Conservation (phyloP, 768 basidiomycete genomes). For the Favolaschia claudopus region DNA sequence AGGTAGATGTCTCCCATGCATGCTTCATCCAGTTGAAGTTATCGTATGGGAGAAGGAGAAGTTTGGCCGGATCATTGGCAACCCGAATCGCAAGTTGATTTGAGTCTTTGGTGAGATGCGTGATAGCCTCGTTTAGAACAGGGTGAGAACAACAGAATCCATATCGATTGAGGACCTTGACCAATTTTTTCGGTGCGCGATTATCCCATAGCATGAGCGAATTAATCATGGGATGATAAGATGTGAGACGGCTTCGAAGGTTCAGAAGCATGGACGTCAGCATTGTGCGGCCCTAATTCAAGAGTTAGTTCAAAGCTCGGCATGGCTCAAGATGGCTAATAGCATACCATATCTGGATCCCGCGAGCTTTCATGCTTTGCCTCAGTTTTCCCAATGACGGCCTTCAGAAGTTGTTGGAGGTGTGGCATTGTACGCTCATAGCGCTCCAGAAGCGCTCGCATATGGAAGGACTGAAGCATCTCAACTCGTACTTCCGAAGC, state of each 20-base stretch:
- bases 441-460: neutral
- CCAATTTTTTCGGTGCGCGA: conserved; percentile 21
- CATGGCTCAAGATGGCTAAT: neutral
- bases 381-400: neutral
- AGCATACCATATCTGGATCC: neutral
- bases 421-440: neutral
- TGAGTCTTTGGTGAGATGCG: conserved; percentile 13
- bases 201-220: conserved; percentile 27
- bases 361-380: neutral
- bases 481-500: neutral
- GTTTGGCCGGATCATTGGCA: conserved; percentile 26
- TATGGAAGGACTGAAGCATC: neutral
- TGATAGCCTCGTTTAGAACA: conserved; percentile 13
- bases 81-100: neutral
- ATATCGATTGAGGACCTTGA: conserved; percentile 23
- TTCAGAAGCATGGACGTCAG: conserved; percentile 20
- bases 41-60: conserved; percentile 32
- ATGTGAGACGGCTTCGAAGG: conserved; percentile 1
- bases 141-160: conserved; percentile 24
- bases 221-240: conserved; percentile 22
- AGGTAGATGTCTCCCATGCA: conserved; percentile 22
- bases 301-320: neutral
- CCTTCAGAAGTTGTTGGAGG: neutral
- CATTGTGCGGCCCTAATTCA: conserved; percentile 10
- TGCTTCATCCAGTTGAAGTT: conserved; percentile 33